Conservation (phyloP, 371 early-diverging fungal species). For the Zopfochytrium polystomum region DNA sequence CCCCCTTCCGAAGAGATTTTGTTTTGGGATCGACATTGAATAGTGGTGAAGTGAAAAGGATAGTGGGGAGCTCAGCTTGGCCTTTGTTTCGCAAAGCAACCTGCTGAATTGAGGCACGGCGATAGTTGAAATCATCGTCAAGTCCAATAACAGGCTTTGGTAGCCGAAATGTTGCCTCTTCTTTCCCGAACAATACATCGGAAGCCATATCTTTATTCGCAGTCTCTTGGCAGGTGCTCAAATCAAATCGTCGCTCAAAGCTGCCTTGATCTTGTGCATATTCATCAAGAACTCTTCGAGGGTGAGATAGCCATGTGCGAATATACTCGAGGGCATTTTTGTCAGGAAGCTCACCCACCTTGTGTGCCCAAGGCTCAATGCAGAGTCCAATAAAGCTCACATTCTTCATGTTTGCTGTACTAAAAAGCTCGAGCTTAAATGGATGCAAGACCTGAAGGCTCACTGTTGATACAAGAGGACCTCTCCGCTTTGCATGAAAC, state of each 20-base stretch:
- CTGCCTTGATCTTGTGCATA: conserved; percentile 35
- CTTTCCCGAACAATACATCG: conserved; percentile 34
- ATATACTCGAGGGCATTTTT: conserved; percentile 50
- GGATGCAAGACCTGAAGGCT: conserved; percentile 37
- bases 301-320: conserved; percentile 52
- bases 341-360: conserved; percentile 39
- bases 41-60: conserved; percentile 42
- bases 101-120: conserved; percentile 14
- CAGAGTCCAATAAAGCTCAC: conserved; percentile 48
- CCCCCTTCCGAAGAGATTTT: conserved; percentile 35
- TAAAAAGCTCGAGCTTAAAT: conserved; percentile 15
- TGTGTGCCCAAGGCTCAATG: conserved; percentile 46
- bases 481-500: conserved; percentile 44
- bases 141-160: neutral
- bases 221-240: conserved; percentile 3
- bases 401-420: conserved; percentile 30
- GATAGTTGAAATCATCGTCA: conserved; percentile 19
- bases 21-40: conserved; percentile 48
- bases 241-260: conserved; percentile 35
- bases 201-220: conserved; percentile 1
- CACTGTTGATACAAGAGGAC: conserved; percentile 37
- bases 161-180: conserved; percentile 36
- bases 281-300: conserved; percentile 47
- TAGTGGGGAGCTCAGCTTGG: conserved; percentile 4
- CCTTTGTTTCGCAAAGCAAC: conserved; percentile 11